A percentile compares a stretch with the other conserved stretches of the same genome.
Evolutionary conservation across 2,329 filamentous ascomycete species (phyloP).

Genomic region (Oidium heveae): DNA sequence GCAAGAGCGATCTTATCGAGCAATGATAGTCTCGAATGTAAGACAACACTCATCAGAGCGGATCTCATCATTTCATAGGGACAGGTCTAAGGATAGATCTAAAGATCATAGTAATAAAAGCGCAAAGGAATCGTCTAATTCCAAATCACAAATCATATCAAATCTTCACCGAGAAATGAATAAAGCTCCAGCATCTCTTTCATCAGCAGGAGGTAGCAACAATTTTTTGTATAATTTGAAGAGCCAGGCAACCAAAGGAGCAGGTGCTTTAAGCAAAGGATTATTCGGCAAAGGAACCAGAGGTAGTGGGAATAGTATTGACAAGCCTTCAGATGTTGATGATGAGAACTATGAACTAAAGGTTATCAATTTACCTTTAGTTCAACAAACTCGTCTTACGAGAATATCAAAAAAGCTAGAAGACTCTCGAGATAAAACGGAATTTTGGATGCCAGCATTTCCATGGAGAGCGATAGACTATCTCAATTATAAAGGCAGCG

Average conservation of each 20-base stretch:
- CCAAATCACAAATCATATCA: slow-evolving; percentile 12
- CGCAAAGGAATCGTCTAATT: slow-evolving; percentile 12
- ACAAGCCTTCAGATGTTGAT: slow-evolving; percentile 39
- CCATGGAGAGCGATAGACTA: slow-evolving; percentile 94
- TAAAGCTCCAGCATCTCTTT: slow-evolving; percentile 1
- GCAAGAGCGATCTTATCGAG: slow-evolving; percentile 36
- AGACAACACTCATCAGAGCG: slow-evolving; percentile 56
- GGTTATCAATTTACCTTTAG: slow-evolving; percentile 62
- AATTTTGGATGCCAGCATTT: slow-evolving; percentile 95
- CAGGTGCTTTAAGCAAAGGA: slow-evolving; percentile 59
- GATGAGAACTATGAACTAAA: slow-evolving; percentile 67
- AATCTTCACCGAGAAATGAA: slow-evolving; percentile 10
- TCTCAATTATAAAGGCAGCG: slow-evolving; percentile 78
- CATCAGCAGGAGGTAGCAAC: slow-evolving; percentile 27
- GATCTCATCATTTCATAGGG: slow-evolving; percentile 20
- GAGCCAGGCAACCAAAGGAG: slow-evolving; percentile 45
- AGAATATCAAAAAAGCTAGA: slow-evolving; percentile 77
- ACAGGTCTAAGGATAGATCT: slow-evolving; percentile 10
- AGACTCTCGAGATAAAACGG: slow-evolving; percentile 77
- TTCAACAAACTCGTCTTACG: slow-evolving; percentile 75
- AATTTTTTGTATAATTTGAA: slow-evolving; percentile 50
- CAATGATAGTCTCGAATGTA: slow-evolving; percentile 36
- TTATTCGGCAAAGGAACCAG: slow-evolving; percentile 57
- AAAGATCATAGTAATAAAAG: slow-evolving; percentile 11
- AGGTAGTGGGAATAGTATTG: slow-evolving; percentile 40